Conservation (phyloP, 2,329 filamentous ascomycete genomes). For the Phialocephala subalpina region DNA sequence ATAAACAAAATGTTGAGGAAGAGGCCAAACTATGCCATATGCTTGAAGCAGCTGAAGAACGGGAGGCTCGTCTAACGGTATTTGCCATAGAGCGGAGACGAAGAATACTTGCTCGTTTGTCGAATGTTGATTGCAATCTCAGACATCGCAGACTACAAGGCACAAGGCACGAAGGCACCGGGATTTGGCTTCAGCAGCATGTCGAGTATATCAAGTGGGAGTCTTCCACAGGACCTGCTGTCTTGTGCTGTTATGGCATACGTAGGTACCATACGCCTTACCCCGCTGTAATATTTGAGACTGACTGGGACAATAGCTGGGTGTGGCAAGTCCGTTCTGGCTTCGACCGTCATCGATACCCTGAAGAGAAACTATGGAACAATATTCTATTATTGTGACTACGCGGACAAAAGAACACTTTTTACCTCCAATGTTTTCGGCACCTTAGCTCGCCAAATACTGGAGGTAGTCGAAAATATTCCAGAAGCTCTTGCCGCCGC, state of each 20-base stretch:
- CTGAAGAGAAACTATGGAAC: neutral
- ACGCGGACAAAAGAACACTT: conserved; percentile 31
- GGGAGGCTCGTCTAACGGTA: conserved; percentile 15
- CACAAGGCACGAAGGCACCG: conserved; percentile 24
- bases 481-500: conserved; percentile 14
- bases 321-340: conserved; percentile 27
- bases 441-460: conserved; percentile 17
- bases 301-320: conserved; percentile 26
- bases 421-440: conserved; percentile 27
- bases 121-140: conserved; percentile 13
- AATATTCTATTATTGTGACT: conserved; percentile 32
- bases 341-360: conserved; percentile 29
- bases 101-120: conserved; percentile 22
- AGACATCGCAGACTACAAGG: conserved; percentile 24
- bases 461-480: conserved; percentile 12
- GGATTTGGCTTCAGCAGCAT: conserved; percentile 19
- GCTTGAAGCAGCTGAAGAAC: conserved; percentile 27
- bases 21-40: conserved; percentile 27
- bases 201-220: conserved; percentile 20
- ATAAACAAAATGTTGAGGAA: conserved; percentile 26
- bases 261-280: conserved; percentile 17
- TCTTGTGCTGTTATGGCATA: conserved; percentile 31
- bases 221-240: neutral
- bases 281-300: neutral
- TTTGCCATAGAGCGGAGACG: conserved; percentile 14